Evolutionary conservation across 2,329 filamentous ascomycete species (phyloP), one percentile per base, ranked within the genome.

Genomic region (Lasiodiplodia citricola): DNA sequence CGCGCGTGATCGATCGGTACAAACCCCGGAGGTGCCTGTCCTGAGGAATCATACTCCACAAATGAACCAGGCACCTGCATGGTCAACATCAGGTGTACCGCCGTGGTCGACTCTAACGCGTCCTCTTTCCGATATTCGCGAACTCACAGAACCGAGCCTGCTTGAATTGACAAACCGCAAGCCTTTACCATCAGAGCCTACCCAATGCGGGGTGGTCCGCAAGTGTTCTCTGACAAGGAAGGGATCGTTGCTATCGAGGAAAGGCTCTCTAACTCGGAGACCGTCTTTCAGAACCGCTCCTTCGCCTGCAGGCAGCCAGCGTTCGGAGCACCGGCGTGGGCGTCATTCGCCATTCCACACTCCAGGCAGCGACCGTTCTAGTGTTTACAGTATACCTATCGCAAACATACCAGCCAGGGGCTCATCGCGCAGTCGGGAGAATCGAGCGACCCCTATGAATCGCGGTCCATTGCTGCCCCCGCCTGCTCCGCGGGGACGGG

Each of bases 121-220:
- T 56, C 82, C 83, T 55, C 73, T 85, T 35, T 85, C 83, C 54
- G 83, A 85, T 71, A 85, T 85, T 68, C 80, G 83, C 70, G 83
- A 85, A 71, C 75, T 84, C 71, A 85, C 83, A 13, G 83, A 85
- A 72, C 82, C 83, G 35, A 84, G 82, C 70, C 72, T 85, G 25
- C 78, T 78, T 21, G 81, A 84, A 14, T 71, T 75, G 1, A 72
- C 77, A 68, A 76, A 76, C 23, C 74, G 72, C 58, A 76, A 74
- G 44, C 72, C 74, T 28, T 69, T 74, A 7, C 47, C n/a, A 4
- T 51, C 57, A 18, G 67, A 68, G 14, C 35, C 37, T 31, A 72
- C 73, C 13, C 74, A 76, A 13, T 70, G 68, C 50, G 67, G 60
- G 18, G 58, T 75, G 8, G 68, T 67, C 51, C 73, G 71, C n/a